Evolutionary conservation across 768 basidiomycete species (phyloP).

Genomic region (Auriscalpium vulgare): DNA sequence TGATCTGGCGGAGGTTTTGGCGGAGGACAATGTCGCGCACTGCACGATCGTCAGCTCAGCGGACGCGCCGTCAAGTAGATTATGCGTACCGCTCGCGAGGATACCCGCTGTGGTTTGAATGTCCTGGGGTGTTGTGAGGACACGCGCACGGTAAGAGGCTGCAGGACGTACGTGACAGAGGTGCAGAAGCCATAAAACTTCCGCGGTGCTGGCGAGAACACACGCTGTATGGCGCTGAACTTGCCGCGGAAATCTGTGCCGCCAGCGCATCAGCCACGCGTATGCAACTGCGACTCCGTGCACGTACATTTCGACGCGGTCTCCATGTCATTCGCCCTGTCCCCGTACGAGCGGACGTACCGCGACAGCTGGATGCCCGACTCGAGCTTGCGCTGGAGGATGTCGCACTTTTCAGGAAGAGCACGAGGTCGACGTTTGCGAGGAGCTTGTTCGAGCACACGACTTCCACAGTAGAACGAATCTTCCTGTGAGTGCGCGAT

Average conservation of each 20-base stretch:
- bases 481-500: conserved; percentile 45
- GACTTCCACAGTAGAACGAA: conserved; percentile 70
- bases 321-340: conserved; percentile 62
- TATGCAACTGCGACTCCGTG: background rate
- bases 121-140: background rate
- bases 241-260: conserved; percentile 55
- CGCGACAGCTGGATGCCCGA: conserved; percentile 57
- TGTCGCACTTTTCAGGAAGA: conserved; percentile 83
- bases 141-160: background rate
- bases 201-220: conserved; percentile 64
- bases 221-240: conserved; percentile 69
- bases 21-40: background rate
- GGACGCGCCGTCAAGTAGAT: background rate
- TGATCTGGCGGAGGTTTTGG: background rate
- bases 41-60: background rate
- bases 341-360: conserved; percentile 65
- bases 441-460: conserved; percentile 68
- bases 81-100: background rate
- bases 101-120: background rate
- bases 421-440: conserved; percentile 61
- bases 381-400: conserved; percentile 55
- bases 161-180: conserved; percentile 47
- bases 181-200: conserved; percentile 77
- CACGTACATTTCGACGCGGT: conserved; percentile 57
- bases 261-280: background rate